Base-by-base conservation (phyloP, 2,329 filamentous ascomycete genomes). In the Furcasterigmium furcatum region DNA sequence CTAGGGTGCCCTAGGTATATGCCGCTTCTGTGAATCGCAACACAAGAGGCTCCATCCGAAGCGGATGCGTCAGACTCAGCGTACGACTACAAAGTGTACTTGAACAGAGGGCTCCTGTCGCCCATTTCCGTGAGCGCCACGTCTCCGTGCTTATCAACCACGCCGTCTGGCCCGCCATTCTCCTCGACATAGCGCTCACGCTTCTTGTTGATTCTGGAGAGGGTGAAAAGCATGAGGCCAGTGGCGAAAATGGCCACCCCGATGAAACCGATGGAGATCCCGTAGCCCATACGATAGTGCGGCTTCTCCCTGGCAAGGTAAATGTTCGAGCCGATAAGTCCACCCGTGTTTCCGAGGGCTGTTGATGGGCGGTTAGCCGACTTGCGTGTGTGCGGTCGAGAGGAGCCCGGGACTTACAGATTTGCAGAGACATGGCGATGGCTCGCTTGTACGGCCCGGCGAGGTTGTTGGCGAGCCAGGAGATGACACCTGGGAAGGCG, bases 221-320 rank as follows among this genome's bases (percentile, higher is more conserved):
- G 45, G 8, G 52, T 43, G 16, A 52, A 51, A 36, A 51, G 41
- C 20, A 53, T 41, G 13, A 42, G 25, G 4, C n/a, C 13, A 9
- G 46, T 32, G n/a, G 41, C 46, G 24, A 48, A 36, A 21, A 48
- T 27, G 24, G 24, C 24, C 24, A 27, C 24, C 7, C 24, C 24
- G 24, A 27, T 27, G 69, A 44, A 72, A 58, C 30, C 64, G 59
- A 95, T 63, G 3, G 95, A 82, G 1, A 85, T 75, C 3, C 79
- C 84, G 55, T 96, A 91, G 0, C 91, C 91, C 2, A 82, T 73
- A 30, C 78, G 77, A 66, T 82, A 96, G 21, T 77, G 74, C 5
- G 85, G 88, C 50, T 68, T 55, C 59, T 81, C 72, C 12, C 57
- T 54, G 39, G 71, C 43, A 36, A 48, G 58, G 51, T 75, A 80